phyloP scores from a whole-genome alignment of 139 green algal genomes.

The Chlorella sp. region DNA sequence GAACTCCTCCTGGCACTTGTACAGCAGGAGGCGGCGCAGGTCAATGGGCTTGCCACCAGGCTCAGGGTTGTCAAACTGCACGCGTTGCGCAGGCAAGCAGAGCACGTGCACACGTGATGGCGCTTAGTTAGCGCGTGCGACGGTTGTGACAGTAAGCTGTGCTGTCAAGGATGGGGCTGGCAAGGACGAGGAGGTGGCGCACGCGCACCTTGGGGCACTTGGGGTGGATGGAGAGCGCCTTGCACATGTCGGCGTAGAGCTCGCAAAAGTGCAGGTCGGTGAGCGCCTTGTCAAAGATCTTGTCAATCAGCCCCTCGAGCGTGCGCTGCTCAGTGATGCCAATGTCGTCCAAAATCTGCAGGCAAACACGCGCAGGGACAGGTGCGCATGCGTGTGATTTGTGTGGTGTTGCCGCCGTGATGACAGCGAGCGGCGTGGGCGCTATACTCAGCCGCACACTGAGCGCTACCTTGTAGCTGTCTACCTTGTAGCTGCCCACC shows the following conservation, averaged over 20 bases:
- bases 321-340: conserved; percentile 74
- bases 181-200: not conserved
- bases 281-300: conserved; percentile 99
- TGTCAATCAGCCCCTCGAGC: conserved; percentile 76
- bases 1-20: conserved; percentile 99
- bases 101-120: too few relatives aligned
- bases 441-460: too few relatives aligned
- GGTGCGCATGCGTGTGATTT: too few relatives aligned
- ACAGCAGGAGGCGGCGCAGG: conserved; percentile 88
- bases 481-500: too few relatives aligned
- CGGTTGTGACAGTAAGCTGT: not conserved
- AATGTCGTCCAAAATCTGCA: conserved; percentile 75
- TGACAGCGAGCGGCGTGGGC: too few relatives aligned
- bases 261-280: conserved; percentile 90
- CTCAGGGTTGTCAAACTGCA: conserved; percentile 21
- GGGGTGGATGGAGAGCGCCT: conserved; percentile 7
- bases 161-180: not conserved
- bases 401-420: too few relatives aligned
- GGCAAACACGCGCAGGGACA: not conserved
- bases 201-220: conserved; percentile 5
- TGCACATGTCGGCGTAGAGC: conserved; percentile 87
- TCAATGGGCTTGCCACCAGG: conserved; percentile 36
- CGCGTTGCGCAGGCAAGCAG: not conserved
- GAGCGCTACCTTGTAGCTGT: too few relatives aligned
- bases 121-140: too few relatives aligned